phyloP scores from a whole-genome alignment of 2,329 filamentous ascomycete genomes.

The Pseudocercospora fijiensis region DNA sequence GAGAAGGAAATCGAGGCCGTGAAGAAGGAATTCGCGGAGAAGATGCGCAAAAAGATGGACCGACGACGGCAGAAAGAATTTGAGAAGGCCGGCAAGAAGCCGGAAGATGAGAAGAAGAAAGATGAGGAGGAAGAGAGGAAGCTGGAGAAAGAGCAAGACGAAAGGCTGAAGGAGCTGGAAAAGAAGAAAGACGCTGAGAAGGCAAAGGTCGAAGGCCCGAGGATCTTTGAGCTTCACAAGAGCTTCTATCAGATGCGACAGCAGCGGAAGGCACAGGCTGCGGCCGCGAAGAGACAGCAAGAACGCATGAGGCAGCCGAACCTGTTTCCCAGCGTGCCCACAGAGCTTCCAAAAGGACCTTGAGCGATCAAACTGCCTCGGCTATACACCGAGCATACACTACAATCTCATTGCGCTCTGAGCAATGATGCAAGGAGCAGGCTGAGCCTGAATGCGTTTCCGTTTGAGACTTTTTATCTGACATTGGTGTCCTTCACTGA shows the following conservation, averaged over 20 bases:
- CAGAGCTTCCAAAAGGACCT: conserved; percentile 11
- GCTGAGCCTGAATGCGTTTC: background rate
- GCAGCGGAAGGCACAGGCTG: conserved; percentile 73
- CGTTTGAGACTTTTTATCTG: background rate
- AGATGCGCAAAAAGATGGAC: conserved; percentile 45
- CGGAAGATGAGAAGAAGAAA: conserved; percentile 78
- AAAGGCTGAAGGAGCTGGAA: conserved; percentile 44
- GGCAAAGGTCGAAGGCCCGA: conserved; percentile 64
- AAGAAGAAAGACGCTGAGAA: conserved; percentile 60
- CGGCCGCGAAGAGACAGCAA: conserved; percentile 75
- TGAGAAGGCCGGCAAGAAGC: conserved; percentile 49
- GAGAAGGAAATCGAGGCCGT: conserved; percentile 51
- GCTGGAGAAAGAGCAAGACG: conserved; percentile 45
- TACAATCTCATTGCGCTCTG: no score
- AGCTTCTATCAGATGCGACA: conserved; percentile 86
- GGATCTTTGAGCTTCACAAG: conserved; percentile 83
- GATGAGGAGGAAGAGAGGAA: conserved; percentile 53
- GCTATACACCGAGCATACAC: background rate
- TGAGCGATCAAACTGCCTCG: conserved; percentile 5
- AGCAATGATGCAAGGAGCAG: background rate
- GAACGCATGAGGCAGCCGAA: conserved; percentile 76
- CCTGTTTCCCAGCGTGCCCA: conserved; percentile 83
- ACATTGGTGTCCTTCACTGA: background rate
- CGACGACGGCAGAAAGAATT: conserved; percentile 42
- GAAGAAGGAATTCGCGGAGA: conserved; percentile 54